These are phyloP conservation scores for Exutisphaerella laricina DNA, from an alignment of 2,329 filamentous ascomycete species.

Conservation along the genomic window DNA sequence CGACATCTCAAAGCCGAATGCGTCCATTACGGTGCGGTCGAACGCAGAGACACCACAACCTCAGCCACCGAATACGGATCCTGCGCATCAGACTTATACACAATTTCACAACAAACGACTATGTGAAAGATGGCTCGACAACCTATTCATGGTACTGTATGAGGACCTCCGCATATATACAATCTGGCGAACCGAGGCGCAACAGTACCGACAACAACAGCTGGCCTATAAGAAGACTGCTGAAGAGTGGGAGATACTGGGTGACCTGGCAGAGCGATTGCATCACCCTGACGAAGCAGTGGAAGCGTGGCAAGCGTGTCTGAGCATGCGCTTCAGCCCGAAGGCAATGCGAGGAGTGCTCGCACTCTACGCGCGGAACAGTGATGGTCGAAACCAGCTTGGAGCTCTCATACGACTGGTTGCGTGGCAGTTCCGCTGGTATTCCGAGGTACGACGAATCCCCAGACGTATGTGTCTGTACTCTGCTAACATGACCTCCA, in stretches of 20 bases:
- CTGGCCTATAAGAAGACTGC: constrained; percentile 95
- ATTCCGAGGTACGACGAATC: constrained; percentile 80
- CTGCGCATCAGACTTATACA: constrained; percentile 68
- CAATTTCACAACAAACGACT: constrained; percentile 95
- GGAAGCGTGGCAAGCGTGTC: constrained; percentile 85
- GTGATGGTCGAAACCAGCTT: constrained; percentile 74
- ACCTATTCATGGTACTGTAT: constrained; percentile 98
- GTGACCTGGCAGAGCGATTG: constrained; percentile 82
- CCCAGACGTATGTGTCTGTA: neutral
- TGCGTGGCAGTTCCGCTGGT: constrained; percentile 99
- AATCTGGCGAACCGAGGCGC: constrained; percentile 98
- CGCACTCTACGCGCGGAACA: constrained; percentile 68
- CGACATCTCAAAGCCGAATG: constrained; percentile 33
- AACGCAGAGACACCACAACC: constrained; percentile 29
- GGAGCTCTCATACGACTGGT: constrained; percentile 84
- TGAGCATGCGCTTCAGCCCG: constrained; percentile 83
- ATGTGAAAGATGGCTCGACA: constrained; percentile 96
- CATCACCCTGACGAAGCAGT: constrained; percentile 88
- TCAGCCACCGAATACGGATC: constrained; percentile 40
- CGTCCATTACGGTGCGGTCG: constrained; percentile 31
- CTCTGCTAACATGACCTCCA: constrained; percentile 29
- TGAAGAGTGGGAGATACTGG: constrained; percentile 97
- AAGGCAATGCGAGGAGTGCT: constrained; percentile 85
- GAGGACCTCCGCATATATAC: constrained; percentile 98
- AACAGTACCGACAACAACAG: constrained; percentile 86